Evolutionary conservation across 2,329 filamentous ascomycete genomes (phyloP).

Genomic region (Fusarium sp.): DNA sequence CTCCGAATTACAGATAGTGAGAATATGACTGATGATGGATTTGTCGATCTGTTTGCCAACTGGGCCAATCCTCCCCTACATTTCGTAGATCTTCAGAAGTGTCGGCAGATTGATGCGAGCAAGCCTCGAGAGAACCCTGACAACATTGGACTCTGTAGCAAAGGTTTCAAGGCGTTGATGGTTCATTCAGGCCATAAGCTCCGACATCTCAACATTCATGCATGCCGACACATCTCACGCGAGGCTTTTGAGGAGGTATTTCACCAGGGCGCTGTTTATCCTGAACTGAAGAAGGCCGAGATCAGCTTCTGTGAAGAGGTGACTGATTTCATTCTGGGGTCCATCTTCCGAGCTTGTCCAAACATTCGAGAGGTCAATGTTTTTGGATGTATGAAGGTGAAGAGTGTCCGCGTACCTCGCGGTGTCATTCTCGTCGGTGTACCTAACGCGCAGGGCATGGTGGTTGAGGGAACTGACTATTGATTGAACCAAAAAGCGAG

Average conservation of each 20-base stretch:
- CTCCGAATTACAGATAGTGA: slow-evolving; percentile 85
- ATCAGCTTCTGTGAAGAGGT: slow-evolving; percentile 80
- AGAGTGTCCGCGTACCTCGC: slow-evolving; percentile 64
- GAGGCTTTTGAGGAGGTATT: slow-evolving; percentile 83
- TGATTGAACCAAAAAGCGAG: slow-evolving; percentile 22
- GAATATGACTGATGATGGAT: slow-evolving; percentile 79
- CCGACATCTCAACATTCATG: slow-evolving; percentile 79
- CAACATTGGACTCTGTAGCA: slow-evolving; percentile 78
- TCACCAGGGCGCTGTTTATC: slow-evolving; percentile 69
- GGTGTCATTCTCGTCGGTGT: slow-evolving; percentile 70
- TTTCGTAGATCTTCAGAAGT: slow-evolving; percentile 81
- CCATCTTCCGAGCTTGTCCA: slow-evolving; percentile 74
- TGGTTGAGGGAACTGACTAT: slow-evolving; percentile 62
- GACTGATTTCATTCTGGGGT: slow-evolving; percentile 73
- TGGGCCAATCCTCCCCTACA: slow-evolving; percentile 81
- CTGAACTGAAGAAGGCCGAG: slow-evolving; percentile 78
- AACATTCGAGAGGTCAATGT: slow-evolving; percentile 70
- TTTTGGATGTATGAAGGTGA: slow-evolving; percentile 75
- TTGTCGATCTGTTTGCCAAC: slow-evolving; percentile 76
- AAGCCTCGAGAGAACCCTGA: slow-evolving; percentile 75
- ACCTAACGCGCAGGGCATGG: slow-evolving; percentile 70
- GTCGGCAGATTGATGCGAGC: slow-evolving; percentile 79
- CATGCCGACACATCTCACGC: slow-evolving; percentile 83
- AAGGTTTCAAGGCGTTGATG: slow-evolving; percentile 86
- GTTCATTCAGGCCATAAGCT: slow-evolving; percentile 79